Percentiles rank a stretch among this genome's conserved stretches.
phyloP scores from a whole-genome alignment of 331 rosid genomes.

The Prunus yedoensis region DNA sequence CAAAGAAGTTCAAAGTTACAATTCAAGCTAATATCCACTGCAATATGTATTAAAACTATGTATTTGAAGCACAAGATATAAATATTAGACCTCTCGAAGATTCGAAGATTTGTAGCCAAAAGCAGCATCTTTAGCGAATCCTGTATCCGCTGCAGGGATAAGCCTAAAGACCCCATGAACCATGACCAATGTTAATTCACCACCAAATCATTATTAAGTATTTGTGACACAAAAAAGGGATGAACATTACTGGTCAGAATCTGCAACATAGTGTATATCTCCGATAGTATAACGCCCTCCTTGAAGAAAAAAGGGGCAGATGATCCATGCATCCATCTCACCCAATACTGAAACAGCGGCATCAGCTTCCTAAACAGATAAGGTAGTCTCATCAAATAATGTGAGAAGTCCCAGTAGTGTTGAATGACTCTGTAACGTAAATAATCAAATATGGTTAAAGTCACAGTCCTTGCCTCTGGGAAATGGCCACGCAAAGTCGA shows the following conservation, averaged over 20 bases:
- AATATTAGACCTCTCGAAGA: constrained; percentile 66
- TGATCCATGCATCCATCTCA: constrained; percentile 95
- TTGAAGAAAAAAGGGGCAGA: constrained; percentile 94
- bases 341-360: constrained; percentile 84
- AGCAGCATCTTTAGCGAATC: constrained; percentile 92
- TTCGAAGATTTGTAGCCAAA: constrained; percentile 96
- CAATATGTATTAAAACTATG: constrained; percentile 11
- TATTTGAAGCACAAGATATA: constrained; percentile 7
- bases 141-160: constrained; percentile 93
- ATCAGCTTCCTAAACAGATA: constrained; percentile 78
- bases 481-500: constrained; percentile 98
- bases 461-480: constrained; percentile 73
- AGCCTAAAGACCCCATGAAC: constrained; percentile 55
- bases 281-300: constrained; percentile 91
- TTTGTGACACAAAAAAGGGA: background rate
- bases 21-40: background rate
- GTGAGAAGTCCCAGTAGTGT: constrained; percentile 24
- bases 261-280: constrained; percentile 87
- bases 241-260: constrained; percentile 63
- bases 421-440: constrained; percentile 2
- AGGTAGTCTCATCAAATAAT: constrained; percentile 19
- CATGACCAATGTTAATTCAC: constrained; percentile 21
- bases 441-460: constrained; percentile 7
- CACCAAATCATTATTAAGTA: constrained; percentile 17
- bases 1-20: constrained; percentile 19